Conservation (phyloP, 2,329 filamentous ascomycete species). For the Neopestalotiopsis rosae region DNA sequence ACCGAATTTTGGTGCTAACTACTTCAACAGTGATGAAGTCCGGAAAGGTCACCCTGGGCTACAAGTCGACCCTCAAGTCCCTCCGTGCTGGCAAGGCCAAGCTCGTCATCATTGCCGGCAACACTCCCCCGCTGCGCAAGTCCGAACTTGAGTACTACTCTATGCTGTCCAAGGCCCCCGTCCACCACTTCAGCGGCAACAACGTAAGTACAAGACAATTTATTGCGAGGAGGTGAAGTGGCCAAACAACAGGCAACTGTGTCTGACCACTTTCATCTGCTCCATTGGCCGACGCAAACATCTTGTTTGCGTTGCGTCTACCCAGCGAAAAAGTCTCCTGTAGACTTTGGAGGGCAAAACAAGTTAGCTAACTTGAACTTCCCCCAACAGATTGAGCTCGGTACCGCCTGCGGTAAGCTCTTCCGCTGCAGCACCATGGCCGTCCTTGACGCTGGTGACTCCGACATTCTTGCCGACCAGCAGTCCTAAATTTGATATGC, state of each 20-base stretch:
- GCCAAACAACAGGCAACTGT: constrained; percentile 10
- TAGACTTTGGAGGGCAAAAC: constrained; percentile 86
- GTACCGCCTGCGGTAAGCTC: constrained; percentile 98
- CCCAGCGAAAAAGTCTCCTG: constrained; percentile 90
- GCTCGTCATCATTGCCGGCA: constrained; percentile 78
- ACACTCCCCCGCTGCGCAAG: constrained; percentile 98
- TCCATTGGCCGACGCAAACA: constrained; percentile 16
- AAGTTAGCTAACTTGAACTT: constrained; percentile 58
- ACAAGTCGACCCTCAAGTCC: constrained; percentile 87
- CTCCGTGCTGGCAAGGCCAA: constrained; percentile 97
- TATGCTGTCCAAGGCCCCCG: constrained; percentile 91
- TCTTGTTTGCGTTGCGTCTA: constrained; percentile 45
- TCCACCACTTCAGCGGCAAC: constrained; percentile 98
- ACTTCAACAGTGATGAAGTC: constrained; percentile 47
- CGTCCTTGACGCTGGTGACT: constrained; percentile 96
- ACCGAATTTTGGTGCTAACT: not conserved
- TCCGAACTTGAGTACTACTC: constrained; percentile 95
- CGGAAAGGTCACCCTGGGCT: constrained; percentile 83
- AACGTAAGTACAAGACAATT: constrained; percentile 76
- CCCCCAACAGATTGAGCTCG: constrained; percentile 84
- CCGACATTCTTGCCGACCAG: constrained; percentile 89
- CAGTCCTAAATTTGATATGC: constrained; percentile 56
- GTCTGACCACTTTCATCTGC: not conserved
- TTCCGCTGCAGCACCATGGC: constrained; percentile 98
- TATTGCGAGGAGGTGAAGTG: constrained; percentile 9